Percentiles rank a stretch among this genome's conserved stretches.
phyloP scores from a whole-genome alignment of 1,284 basidiomycete genomes.

The Erythrobasidium hasegawianum region DNA sequence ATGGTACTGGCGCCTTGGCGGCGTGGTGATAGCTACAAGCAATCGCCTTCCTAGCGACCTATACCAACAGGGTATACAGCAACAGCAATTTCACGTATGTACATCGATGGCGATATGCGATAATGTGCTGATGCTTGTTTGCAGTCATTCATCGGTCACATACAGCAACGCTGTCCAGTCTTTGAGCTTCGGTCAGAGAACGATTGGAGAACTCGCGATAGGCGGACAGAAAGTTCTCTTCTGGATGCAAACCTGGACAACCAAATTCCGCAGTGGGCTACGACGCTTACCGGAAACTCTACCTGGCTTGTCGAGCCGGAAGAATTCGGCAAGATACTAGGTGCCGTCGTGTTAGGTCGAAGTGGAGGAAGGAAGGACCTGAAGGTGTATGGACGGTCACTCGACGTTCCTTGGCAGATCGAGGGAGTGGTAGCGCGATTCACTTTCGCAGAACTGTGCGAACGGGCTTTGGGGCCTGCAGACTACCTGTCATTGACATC shows the following conservation, averaged over 20 bases:
- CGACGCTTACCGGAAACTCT: constrained; percentile 34
- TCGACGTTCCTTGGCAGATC: constrained; percentile 56
- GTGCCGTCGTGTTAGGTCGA: constrained; percentile 39
- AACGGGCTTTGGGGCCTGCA: constrained; percentile 63
- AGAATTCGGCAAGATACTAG: constrained; percentile 48
- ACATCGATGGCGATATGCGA: neutral
- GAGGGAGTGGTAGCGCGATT: constrained; percentile 55
- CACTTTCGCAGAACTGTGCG: constrained; percentile 62
- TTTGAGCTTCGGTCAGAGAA: constrained; percentile 54
- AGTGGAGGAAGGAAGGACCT: constrained; percentile 44
- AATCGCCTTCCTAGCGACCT: constrained; percentile 53
- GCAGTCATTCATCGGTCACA: constrained; percentile 61
- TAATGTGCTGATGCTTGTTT: constrained; percentile 46
- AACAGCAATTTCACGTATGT: constrained; percentile 51
- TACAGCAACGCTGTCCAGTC: constrained; percentile 63
- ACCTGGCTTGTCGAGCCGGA: constrained; percentile 45
- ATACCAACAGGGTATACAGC: constrained; percentile 66
- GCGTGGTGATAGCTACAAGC: constrained; percentile 59
- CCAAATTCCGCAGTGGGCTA: constrained; percentile 37
- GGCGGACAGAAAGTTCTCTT: constrained; percentile 53
- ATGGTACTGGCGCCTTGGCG: constrained; percentile 72
- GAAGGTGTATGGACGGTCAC: constrained; percentile 55
- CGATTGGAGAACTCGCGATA: constrained; percentile 44
- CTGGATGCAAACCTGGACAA: constrained; percentile 46
- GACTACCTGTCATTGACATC: constrained; percentile 63